Percentiles rank a stretch among this genome's conserved stretches.
Evolutionary conservation across 768 basidiomycete species (phyloP).

Genomic region (Dendrothele bispora): DNA sequence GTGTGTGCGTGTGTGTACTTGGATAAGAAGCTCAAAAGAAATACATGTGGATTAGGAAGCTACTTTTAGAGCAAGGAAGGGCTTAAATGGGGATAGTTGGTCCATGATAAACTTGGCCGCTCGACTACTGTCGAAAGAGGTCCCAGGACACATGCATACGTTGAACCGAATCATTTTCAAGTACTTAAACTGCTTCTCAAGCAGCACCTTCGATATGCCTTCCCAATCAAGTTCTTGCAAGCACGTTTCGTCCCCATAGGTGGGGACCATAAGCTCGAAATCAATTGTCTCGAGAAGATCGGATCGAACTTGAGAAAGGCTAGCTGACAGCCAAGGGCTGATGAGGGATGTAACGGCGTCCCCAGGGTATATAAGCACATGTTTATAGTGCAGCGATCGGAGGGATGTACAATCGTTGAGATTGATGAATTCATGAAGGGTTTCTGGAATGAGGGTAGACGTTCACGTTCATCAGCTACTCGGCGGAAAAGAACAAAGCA

Average conservation of each 20-base stretch:
- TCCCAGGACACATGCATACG: not conserved
- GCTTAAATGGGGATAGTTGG: not conserved
- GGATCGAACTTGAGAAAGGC: not conserved
- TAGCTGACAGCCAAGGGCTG: not conserved
- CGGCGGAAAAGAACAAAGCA: not conserved
- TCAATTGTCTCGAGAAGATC: not conserved
- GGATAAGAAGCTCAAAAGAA: no score
- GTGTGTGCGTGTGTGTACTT: no score
- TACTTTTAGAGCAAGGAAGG: no score
- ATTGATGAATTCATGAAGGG: not conserved
- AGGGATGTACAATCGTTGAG: constrained; percentile 3
- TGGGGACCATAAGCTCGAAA: constrained; percentile 5
- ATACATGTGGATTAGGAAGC: no score
- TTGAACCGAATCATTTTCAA: constrained; percentile 1
- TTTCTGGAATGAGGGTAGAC: not conserved
- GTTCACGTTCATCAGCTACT: not conserved
- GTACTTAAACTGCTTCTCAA: constrained; percentile 1
- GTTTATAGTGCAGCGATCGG: constrained; percentile 6
- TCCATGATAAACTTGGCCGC: constrained; percentile 1
- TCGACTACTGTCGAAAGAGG: not conserved
- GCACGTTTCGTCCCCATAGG: constrained; percentile 1
- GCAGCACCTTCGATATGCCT: not conserved
- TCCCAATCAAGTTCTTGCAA: constrained; percentile 5
- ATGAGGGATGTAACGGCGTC: constrained; percentile 1
- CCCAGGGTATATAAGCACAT: not conserved